Base-by-base conservation (phyloP, 306 rosid species). In the Vicia faba region DNA sequence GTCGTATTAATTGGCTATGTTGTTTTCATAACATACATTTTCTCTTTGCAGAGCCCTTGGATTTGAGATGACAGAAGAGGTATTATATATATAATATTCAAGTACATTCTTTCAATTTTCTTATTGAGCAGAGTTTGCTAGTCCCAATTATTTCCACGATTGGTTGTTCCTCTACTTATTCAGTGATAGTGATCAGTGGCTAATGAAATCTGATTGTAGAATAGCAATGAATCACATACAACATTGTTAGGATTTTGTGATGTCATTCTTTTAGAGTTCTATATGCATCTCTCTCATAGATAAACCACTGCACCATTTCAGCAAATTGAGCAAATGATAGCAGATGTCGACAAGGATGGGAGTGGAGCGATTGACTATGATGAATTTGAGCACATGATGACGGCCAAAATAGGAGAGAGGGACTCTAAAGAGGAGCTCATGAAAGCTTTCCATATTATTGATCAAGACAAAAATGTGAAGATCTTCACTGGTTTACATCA, bases 331-430 rank as follows among this genome's bases (percentile, higher is more conserved):
- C 85, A 93, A 85, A 93, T 93, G 99, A 90, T 88, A 76, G 92
- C 92, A 39, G 97, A 93, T 72, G 97, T 90, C 58, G 97, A 90
- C 81, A 93, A 85, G 85, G 96, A 93, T 76, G 96, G 96, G 14
- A 93, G 96, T 81, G 99, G 97, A 67, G 86, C 95, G 54, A 93
- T 93, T 62, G 99, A 88, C 54, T 93, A 85, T 51, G 95, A 90
- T 1, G 99, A 93, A 62, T 93, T 93, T 80, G 95, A 75, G 73
- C 68, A 88, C 78, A 90, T 90, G 99, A 83, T 93, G 99, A 93
- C 97, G 0, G 95, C 89, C 35, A 90, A 90, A 81, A 89, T 93
- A 38, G 97, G 99, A 70, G 97, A 93, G 81, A 84, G 97, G 75
- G 99, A 93, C 83, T 77, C 91, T 1, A 93, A 86, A 44, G 97